These are phyloP conservation scores for Bolboschoenoplectus hybrid DNA, from an alignment of 202 grass and related monocot species.

Conservation along the genomic window DNA sequence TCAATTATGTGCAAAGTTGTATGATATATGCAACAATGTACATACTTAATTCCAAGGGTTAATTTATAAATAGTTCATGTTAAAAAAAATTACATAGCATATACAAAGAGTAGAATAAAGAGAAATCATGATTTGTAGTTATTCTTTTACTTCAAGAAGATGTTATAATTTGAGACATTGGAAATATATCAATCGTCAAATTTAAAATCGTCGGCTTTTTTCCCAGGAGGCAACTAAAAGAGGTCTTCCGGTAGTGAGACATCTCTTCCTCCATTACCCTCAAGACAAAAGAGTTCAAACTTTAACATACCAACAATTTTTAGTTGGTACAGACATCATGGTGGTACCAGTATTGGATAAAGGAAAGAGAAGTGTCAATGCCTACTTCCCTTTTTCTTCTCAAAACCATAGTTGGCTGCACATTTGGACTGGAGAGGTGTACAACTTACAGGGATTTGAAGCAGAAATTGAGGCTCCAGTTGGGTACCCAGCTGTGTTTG, in stretches of 20 bases:
- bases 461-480: slow-evolving; percentile 48
- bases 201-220: neutral
- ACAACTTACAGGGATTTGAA: slow-evolving; percentile 50
- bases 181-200: neutral
- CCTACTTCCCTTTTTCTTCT: slow-evolving; percentile 65
- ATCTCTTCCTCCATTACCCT: slow-evolving; percentile 87
- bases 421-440: slow-evolving; percentile 71
- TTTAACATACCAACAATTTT: slow-evolving; percentile 78
- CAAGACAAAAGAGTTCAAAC: slow-evolving; percentile 57
- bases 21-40: neutral
- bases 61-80: neutral
- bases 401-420: slow-evolving; percentile 59
- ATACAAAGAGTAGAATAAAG: neutral
- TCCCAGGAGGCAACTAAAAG: slow-evolving; percentile 53
- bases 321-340: slow-evolving; percentile 73
- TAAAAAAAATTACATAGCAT: neutral
- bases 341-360: slow-evolving; percentile 88
- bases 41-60: neutral
- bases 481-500: slow-evolving; percentile 79
- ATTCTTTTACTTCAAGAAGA: neutral
- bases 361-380: slow-evolving; percentile 56
- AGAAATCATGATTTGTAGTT: neutral
- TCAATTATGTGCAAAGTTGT: neutral
- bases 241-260: slow-evolving; percentile 73
- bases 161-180: slow-evolving; percentile 13